Evolutionary conservation across 2,329 filamentous ascomycete genomes (phyloP).

Genomic region (Ascosphaera pollenicola): DNA sequence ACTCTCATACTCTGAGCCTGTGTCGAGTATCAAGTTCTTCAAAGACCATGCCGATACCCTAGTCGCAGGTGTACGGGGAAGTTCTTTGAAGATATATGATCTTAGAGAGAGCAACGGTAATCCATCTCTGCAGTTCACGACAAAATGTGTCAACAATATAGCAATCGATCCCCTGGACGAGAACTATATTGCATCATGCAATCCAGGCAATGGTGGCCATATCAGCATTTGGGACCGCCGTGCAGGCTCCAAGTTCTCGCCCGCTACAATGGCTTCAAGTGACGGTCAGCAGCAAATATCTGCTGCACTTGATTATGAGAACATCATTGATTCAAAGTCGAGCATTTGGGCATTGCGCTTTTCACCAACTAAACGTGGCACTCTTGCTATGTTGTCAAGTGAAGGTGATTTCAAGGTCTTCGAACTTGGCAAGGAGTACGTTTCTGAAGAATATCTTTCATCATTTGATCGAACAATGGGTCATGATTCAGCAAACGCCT

Average conservation of each 20-base stretch:
- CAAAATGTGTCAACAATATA: slow-evolving; percentile 39
- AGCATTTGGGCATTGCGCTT: slow-evolving; percentile 41
- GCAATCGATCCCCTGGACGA: slow-evolving; percentile 41
- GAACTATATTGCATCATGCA: slow-evolving; percentile 40
- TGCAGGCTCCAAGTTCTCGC: slow-evolving; percentile 17
- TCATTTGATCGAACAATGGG: slow-evolving; percentile 20
- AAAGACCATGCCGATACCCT: slow-evolving; percentile 35
- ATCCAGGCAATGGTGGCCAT: slow-evolving; percentile 30
- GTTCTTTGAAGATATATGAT: slow-evolving; percentile 40
- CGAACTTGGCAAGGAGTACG: slow-evolving; percentile 30
- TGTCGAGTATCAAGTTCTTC: slow-evolving; percentile 44
- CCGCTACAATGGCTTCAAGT: slow-evolving; percentile 14
- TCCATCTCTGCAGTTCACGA: slow-evolving; percentile 27
- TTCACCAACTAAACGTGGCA: slow-evolving; percentile 33
- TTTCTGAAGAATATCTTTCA: slow-evolving; percentile 16
- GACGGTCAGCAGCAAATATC: slow-evolving; percentile 13
- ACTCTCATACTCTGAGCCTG: slow-evolving; percentile 37
- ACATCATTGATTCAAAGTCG: slow-evolving; percentile 28
- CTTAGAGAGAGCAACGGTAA: slow-evolving; percentile 25
- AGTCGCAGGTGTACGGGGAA: slow-evolving; percentile 36
- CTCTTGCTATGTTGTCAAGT: slow-evolving; percentile 35
- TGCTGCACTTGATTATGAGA: slow-evolving; percentile 34
- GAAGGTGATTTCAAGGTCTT: slow-evolving; percentile 35
- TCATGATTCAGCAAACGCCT: slow-evolving; percentile 17
- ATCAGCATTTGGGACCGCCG: slow-evolving; percentile 43